A percentile compares a stretch with the other conserved stretches of the same genome.
These are phyloP conservation scores for Eremochloa ophiuroides DNA, from an alignment of 176 grass and related monocot species.

Conservation along the genomic window DNA sequence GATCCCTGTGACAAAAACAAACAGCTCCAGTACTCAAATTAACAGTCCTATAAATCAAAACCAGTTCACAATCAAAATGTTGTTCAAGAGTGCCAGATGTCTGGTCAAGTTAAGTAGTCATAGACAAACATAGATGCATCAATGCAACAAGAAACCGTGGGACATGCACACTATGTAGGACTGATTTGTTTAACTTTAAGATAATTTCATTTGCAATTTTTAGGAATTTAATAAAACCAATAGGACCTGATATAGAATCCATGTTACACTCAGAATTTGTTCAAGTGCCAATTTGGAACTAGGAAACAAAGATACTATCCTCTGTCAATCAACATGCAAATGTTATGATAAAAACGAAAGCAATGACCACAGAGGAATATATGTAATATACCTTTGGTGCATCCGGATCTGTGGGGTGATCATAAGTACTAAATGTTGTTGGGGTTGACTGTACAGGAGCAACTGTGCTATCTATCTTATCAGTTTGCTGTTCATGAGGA, in stretches of 20 bases:
- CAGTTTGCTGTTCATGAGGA: conserved; percentile 42
- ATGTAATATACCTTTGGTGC: conserved; percentile 45
- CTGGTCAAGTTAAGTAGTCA: background rate
- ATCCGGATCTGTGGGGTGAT: conserved; percentile 7
- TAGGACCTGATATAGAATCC: background rate
- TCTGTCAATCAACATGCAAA: conserved; percentile 20
- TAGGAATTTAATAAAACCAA: conserved; percentile 2
- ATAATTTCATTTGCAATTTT: conserved; percentile 5
- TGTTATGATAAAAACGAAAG: background rate
- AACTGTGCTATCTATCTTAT: conserved; percentile 18
- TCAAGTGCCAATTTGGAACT: conserved; percentile 7
- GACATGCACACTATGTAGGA: background rate
- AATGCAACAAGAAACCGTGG: background rate
- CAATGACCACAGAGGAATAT: conserved; percentile 16
- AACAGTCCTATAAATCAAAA: conserved; percentile 1
- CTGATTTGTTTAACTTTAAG: too few relatives aligned
- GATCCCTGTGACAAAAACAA: background rate
- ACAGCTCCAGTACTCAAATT: background rate
- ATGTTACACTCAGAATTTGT: background rate
- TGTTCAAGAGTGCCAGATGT: background rate
- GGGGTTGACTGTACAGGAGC: conserved; percentile 31
- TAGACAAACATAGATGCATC: conserved; percentile 6
- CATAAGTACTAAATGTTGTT: conserved; percentile 25
- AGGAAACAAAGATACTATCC: background rate
- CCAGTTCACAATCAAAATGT: background rate